Evolutionary conservation across 768 basidiomycete genomes (phyloP).

Genomic region (Mycena metata): DNA sequence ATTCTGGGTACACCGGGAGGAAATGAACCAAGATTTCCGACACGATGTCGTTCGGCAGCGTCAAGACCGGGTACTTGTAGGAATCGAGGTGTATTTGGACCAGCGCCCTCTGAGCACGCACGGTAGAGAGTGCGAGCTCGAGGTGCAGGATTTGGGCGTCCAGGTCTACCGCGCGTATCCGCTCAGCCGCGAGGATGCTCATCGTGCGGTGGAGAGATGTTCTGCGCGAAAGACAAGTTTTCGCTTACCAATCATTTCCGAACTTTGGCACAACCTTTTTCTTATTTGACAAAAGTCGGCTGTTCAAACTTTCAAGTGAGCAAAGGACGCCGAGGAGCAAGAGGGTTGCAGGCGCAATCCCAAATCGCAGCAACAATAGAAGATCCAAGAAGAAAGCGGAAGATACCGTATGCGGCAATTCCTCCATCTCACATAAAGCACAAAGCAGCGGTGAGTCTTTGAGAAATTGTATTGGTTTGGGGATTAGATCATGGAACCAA

Average conservation of each 20-base stretch:
- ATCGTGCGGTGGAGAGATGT: no score
- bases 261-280: no score
- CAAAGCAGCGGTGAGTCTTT: constrained; percentile 9
- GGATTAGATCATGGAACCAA: constrained; percentile 35
- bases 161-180: background rate
- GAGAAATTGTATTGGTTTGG: constrained; percentile 36
- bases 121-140: background rate
- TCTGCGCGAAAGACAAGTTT: no score
- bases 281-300: no score
- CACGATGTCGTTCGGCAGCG: background rate
- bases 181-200: background rate
- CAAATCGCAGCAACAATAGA: no score
- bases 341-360: no score
- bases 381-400: no score
- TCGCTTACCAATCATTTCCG: no score
- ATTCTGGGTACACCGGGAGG: background rate
- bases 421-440: background rate
- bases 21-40: constrained; percentile 1
- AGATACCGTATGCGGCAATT: constrained; percentile 10
- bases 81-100: background rate
- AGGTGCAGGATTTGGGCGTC: background rate
- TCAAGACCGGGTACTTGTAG: background rate
- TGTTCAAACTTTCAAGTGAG: no score
- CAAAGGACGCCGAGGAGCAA: no score
- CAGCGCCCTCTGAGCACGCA: background rate